Conservation (phyloP, 345 rosid species). For the Physaria fendleri region DNA sequence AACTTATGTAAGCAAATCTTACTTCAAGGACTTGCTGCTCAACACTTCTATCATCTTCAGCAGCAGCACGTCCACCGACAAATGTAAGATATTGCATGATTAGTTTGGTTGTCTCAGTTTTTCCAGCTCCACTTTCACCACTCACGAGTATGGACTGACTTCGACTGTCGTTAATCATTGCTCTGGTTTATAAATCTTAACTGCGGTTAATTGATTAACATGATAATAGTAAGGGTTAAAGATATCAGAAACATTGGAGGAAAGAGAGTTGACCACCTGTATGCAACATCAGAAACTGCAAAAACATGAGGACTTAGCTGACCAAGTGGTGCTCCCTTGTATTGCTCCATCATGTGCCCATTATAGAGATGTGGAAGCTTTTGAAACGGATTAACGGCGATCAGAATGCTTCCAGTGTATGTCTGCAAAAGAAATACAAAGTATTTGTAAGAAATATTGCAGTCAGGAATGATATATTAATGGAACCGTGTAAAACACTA, state of each 20-base stretch:
- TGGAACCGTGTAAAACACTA: neutral
- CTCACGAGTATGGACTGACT: constrained; percentile 98
- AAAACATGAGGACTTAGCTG: constrained; percentile 98
- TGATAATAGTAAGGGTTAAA: constrained; percentile 16
- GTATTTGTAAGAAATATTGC: neutral
- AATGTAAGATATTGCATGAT: constrained; percentile 96
- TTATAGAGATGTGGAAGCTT: constrained; percentile 98
- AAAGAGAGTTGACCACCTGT: constrained; percentile 48
- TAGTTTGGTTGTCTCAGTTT: constrained; percentile 98
- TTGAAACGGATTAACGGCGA: constrained; percentile 95
- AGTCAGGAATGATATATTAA: neutral
- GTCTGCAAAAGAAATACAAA: constrained; percentile 44
- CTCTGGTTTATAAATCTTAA: constrained; percentile 49
- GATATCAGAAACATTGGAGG: neutral
- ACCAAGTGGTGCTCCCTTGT: constrained; percentile 95
- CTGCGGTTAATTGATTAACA: constrained; percentile 25
- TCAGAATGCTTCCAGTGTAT: constrained; percentile 96
- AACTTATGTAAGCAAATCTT: constrained; percentile 26
- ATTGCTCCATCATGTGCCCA: constrained; percentile 97
- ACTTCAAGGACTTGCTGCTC: constrained; percentile 99
- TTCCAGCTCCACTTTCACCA: constrained; percentile 99
- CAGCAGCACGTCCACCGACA: constrained; percentile 95
- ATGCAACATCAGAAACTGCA: constrained; percentile 97
- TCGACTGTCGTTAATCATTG: constrained; percentile 75
- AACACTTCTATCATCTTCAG: constrained; percentile 78